These are phyloP conservation scores for Rhododendron griersonianum DNA, from an alignment of 148 eudicot species.

Conservation along the genomic window DNA sequence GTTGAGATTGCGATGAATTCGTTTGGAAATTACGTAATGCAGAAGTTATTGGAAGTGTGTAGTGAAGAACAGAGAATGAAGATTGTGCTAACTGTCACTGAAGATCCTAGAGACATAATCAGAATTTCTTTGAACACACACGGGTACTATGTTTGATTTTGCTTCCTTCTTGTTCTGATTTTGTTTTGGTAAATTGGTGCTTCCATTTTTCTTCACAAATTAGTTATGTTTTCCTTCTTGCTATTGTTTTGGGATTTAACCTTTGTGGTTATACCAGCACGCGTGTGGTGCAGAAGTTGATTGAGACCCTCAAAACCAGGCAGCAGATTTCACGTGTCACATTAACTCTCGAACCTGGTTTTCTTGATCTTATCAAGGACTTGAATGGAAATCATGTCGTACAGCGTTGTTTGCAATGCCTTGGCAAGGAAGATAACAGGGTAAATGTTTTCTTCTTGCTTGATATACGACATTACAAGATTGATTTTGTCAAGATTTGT, in stretches of 20 bases:
- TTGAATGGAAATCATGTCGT: constrained; percentile 76
- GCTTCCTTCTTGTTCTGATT: background rate
- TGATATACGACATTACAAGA: background rate
- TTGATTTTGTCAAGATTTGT: background rate
- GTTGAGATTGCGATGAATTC: constrained; percentile 62
- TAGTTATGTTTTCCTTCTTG: background rate
- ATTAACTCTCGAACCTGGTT: constrained; percentile 54
- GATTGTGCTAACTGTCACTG: constrained; percentile 48
- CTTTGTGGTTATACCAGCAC: constrained; percentile 38
- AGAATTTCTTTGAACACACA: constrained; percentile 51
- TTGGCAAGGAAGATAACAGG: constrained; percentile 59
- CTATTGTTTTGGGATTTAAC: constrained; percentile 11
- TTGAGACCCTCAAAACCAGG: constrained; percentile 55
- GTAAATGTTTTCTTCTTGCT: constrained; percentile 22
- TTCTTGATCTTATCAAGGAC: constrained; percentile 65
- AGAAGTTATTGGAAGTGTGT: constrained; percentile 61
- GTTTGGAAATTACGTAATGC: constrained; percentile 72
- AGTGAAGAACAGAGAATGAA: constrained; percentile 54
- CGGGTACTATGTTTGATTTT: constrained; percentile 35
- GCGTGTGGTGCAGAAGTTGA: constrained; percentile 74
- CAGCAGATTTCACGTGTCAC: constrained; percentile 45
- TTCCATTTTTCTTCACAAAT: background rate
- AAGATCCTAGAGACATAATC: constrained; percentile 46
- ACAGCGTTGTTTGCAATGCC: constrained; percentile 59
- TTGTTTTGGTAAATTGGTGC: background rate